Base-by-base conservation (phyloP, 192 early-diverging fungal genomes). In the Linnemannia schmuckeri region DNA sequence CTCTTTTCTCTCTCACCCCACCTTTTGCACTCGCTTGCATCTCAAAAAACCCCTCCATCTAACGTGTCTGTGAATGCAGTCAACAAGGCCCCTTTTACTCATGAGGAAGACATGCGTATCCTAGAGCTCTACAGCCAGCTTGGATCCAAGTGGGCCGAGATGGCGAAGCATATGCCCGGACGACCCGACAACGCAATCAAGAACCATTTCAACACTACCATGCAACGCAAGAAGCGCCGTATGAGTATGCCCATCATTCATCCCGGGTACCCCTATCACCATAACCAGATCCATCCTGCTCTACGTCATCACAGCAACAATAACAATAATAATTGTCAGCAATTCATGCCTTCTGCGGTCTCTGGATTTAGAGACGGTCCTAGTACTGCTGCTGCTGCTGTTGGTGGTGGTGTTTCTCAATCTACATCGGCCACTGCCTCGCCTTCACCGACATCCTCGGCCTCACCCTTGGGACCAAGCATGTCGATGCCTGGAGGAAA, bases 181-280 rank as follows among this genome's bases (percentile, higher is more conserved):
- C 35, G 84, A 35, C 84, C 84, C 0, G 84, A 87, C 47, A 87
- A 87, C 57, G 84, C 84, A 24, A 87, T 87, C 79, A 87, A 87
- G 76, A 87, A 87, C 72, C 84, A 87, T 35, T 87, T 87, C 72
- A 87, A 87, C 47, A 87, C 84, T 0, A 87, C 84, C 47, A 87
- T 87, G 84, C 84, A 87, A 46, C 72, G 84, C 22, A 87, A 87
- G 79, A 87, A 87, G 72, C 69, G 83, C 35, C 81, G 81, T 4
- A 77, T 86, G 78, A 77, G 79, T 54, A 80, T 86, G 74, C 78
- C 78, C n/a, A 27, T 46, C 0, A 86, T 86, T 13, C 78, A 80
- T 54, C 38, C 82, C 5, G 57, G 74, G 1, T 71, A 57, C 46
- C 77, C 38, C 30, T 77, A 47, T 68, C 76, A 42, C 37, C 71